Base-by-base conservation (phyloP, 495 filamentous ascomycete genomes). In the Neurospora cerealis region DNA sequence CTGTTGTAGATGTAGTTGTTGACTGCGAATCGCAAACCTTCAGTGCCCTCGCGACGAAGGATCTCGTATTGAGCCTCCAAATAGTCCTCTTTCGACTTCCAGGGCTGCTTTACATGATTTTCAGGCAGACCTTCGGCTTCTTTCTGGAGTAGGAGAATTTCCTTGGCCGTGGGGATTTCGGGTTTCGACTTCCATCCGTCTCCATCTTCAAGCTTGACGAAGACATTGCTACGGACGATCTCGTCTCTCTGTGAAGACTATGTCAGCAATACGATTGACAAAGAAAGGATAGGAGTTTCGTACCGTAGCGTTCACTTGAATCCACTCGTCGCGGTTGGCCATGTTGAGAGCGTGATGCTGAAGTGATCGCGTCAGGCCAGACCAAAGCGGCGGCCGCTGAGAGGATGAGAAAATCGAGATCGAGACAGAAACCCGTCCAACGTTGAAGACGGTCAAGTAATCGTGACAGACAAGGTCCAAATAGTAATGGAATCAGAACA, bases 61-160 rank as follows among this genome's bases (percentile, higher is more conserved):
- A 94, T 83, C 19, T 85, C 81, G 77, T 93, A 93, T 70, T 93
- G 91, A 0, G 88, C 83, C 72, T 84, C 78, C 2, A 94, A 81
- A 66, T 93, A 93, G 0, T 80, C 77, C 0, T 87, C 78, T 40
- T 86, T 87, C 1, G 82, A 86, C 60, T 46, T 76, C 82, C 79
- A 88, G 17, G 74, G 87, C 9, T 70, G 28, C 19, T 81, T 54
- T 41, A 83, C 81, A 15, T 76, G 77, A 71, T 85, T 85, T 0
- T 75, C 79, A 36, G 78, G 86, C 72, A 75, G 77, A 66, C 77
- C 79, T 48, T 79, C 82, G 62, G 72, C 77, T 75, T 79, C 80
- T 77, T 77, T 79, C 46, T 72, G 73, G 69, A 77, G 86, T 32
- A 79, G 80, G 32, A 84, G 70, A 66, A 82, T 82, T 78, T 81